Evolutionary conservation across 352 stramenopile genomes (phyloP), one percentile per base, ranked within the genome.

Genomic region (Globisporangium carolinianum): DNA sequence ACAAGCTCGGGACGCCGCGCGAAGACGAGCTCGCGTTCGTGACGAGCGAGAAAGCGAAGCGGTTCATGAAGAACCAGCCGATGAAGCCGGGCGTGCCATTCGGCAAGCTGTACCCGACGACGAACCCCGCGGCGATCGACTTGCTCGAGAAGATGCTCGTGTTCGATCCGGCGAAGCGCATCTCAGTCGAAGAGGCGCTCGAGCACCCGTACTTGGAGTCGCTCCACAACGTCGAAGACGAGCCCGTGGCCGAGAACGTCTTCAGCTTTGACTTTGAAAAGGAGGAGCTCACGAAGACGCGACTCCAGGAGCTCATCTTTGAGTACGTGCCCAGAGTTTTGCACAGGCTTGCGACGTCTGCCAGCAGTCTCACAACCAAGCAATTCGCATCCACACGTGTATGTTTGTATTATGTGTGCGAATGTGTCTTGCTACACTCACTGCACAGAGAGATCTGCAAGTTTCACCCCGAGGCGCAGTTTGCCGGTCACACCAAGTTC

Each of bases 151-250:
- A 83, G 36, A 92, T 96, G 84, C 82, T 95, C 47, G 73, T 93
- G 35, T 96, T 96, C 61, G 86, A 96, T 35, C 87, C 86, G 8
- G 60, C 71, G 37, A 92, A 92, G 61, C 85, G 95, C 14, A 96
- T 98, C 62, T 97, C 86, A 0, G 94, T 98, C 12, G 82, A 95
- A 51, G 86, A 97, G 61, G 95, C 94, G 6, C 72, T 98, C 5
- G 82, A 75, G 50, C 93, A 98, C 56, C 84, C 88, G 47, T 97
- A 96, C 66, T 68, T 97, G 51, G 78, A 87, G 18, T 94, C 93
- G 41, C 71, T 98, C 39, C 94, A 98, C 74, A 95, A 97, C 50
- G 62, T 81, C n/a, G 88, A 97, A 14, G 86, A 98, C 63, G 92
- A 98, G 60, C 91, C 92, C 14, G 72, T 84, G 36, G 86, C 80